phyloP scores from a whole-genome alignment of 1,139 yeast species.

The Yamadazyma trypodendri region DNA sequence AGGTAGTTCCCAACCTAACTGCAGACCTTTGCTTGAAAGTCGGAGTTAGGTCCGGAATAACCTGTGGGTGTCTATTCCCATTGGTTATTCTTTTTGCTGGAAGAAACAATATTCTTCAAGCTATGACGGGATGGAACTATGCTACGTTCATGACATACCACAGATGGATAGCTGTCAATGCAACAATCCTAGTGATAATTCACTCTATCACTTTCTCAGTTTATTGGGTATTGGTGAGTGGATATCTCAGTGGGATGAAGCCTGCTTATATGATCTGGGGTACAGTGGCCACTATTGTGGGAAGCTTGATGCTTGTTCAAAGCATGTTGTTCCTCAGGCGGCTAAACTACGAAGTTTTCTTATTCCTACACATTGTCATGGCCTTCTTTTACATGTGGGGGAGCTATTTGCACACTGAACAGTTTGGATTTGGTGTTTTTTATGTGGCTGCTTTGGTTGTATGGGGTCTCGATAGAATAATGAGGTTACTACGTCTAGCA shows the following conservation, averaged over 20 bases:
- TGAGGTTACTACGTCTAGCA: slow-evolving; percentile 21
- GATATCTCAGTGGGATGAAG: slow-evolving; percentile 17
- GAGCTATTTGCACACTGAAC: slow-evolving; percentile 40
- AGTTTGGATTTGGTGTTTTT: slow-evolving; percentile 14
- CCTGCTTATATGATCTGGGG: slow-evolving; percentile 31
- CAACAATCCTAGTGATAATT: slow-evolving; percentile 31
- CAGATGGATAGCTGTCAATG: slow-evolving; percentile 49
- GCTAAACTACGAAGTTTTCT: slow-evolving; percentile 56
- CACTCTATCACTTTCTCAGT: slow-evolving; percentile 35
- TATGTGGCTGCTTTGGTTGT: slow-evolving; percentile 19
- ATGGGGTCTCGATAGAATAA: slow-evolving; percentile 30
- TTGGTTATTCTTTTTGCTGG: slow-evolving; percentile 53
- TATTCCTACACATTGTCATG: slow-evolving; percentile 49
- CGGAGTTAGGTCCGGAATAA: slow-evolving; percentile 53
- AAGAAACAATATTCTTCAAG: slow-evolving; percentile 49
- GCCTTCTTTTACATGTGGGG: slow-evolving; percentile 22
- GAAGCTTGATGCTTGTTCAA: slow-evolving; percentile 28
- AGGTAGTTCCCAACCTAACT: slow-evolving; percentile 16
- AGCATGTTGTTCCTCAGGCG: slow-evolving; percentile 38
- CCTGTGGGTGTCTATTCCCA: slow-evolving; percentile 48
- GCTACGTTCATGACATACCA: slow-evolving; percentile 53
- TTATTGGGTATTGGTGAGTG: slow-evolving; percentile 22
- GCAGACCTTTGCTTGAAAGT: slow-evolving; percentile 29
- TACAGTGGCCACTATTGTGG: slow-evolving; percentile 24
- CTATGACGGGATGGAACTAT: slow-evolving; percentile 54